A percentile compares a stretch with the other conserved stretches of the same genome.
Evolutionary conservation across 495 filamentous ascomycete genomes (phyloP).

Genomic region (Echria macrotheca): DNA sequence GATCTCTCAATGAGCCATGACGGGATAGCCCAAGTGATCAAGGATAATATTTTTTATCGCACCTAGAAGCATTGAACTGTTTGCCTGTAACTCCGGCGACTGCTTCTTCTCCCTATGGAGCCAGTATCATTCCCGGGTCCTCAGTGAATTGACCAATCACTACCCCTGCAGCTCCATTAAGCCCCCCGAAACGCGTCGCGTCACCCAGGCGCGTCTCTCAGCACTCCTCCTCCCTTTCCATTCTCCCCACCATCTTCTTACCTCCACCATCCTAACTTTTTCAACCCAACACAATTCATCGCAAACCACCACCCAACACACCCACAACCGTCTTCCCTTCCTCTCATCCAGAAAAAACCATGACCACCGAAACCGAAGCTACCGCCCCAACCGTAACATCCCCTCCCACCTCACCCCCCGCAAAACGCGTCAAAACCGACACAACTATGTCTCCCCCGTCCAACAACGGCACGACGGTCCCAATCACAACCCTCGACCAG

Average conservation of each 20-base stretch:
- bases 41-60: too few species aligned
- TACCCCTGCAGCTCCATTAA: background rate
- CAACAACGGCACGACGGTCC: conserved; percentile 21
- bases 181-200: conserved; percentile 1
- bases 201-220: background rate
- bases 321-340: background rate
- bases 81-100: too few species aligned
- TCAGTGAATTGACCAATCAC: conserved; percentile 9
- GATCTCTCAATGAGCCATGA: too few species aligned
- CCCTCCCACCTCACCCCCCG: conserved; percentile 40
- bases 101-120: too few species aligned
- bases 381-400: conserved; percentile 31
- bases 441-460: conserved; percentile 8
- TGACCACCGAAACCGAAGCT: conserved; percentile 47
- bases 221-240: background rate
- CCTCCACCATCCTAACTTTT: conserved; percentile 7
- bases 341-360: too few species aligned
- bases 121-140: too few species aligned
- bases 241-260: background rate
- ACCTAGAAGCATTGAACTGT: too few species aligned
- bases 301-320: background rate
- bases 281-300: too few species aligned
- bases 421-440: conserved; percentile 44
- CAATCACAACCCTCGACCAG: conserved; percentile 27
- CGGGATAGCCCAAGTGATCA: too few species aligned